Evolutionary conservation across 139 green algal genomes (phyloP), one percentile per base, ranked within the genome.

Genomic region (Picochlorum sp.): DNA sequence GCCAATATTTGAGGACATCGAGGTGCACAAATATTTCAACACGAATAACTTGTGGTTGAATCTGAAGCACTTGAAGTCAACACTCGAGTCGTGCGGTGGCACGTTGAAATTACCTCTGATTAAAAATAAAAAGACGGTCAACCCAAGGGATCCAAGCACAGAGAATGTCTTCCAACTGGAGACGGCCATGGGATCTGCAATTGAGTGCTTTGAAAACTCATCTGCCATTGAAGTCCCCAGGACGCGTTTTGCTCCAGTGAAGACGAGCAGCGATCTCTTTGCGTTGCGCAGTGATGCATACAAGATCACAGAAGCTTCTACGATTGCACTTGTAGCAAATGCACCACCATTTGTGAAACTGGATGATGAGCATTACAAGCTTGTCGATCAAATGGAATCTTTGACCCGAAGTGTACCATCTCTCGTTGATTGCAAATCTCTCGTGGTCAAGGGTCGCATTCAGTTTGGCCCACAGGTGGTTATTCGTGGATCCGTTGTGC

Each of bases 21-120:
- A 30, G 6, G 81, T 83, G 75, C 83, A 89, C 82, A 81, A 78
- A 31, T 96, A 88, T 80, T 96, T 96, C 84, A 96, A 96, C 85
- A 96, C 89, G 60, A 96, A 96, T 85, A 96, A 96, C 79, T 68
- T 96, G 64, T 96, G 89, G 88, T 75, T 95, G 11, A 88, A 89
- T 71, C 76, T 95, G 50, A 57, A 68, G 16, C 64, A 72, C 49
- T 77, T 94, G 20, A 81, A 90, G 73, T 62, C 59, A 21, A 70
- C 68, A 0, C 61, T 85, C 23, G 68, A 82, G 4, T 59, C 57
- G 10, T 44, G n/a, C 20, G 74, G 65, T 49, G 88, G 86, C 16
- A 72, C 85, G 38, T 81, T 96, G 61, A 49, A 66, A 26, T 81
- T 96, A 71, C 86, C 88, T 11, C 80, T 94, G 3, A 95, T 95